phyloP scores from a whole-genome alignment of 371 early-diverging fungal species.

The Cokeromyces recurvatus region DNA sequence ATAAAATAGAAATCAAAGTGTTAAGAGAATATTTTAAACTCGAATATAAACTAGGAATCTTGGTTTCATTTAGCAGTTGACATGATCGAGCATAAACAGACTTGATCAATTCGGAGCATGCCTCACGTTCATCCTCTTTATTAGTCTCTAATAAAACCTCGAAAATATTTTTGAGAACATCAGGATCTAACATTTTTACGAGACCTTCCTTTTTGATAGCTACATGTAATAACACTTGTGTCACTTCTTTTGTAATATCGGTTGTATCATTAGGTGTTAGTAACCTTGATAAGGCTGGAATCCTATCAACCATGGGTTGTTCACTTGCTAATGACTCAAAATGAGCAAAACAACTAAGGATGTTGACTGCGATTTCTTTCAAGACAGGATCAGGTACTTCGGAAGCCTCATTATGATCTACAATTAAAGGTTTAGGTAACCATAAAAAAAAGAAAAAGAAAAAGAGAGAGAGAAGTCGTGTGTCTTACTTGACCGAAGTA shows the following conservation, averaged over 20 bases:
- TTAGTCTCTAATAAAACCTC: constrained; percentile 15
- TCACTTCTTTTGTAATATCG: constrained; percentile 29
- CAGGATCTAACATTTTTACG: constrained; percentile 36
- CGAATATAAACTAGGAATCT: constrained; percentile 28
- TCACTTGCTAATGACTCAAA: constrained; percentile 24
- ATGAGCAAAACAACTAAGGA: constrained; percentile 39
- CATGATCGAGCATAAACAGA: constrained; percentile 21
- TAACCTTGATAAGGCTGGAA: constrained; percentile 34
- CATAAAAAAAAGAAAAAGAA: background rate
- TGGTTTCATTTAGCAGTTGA: constrained; percentile 15
- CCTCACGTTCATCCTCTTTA: constrained; percentile 12
- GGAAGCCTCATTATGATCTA: constrained; percentile 12
- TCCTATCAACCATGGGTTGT: constrained; percentile 33
- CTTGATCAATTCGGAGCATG: constrained; percentile 18
- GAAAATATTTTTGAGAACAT: constrained; percentile 31
- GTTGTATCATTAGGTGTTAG: constrained; percentile 28
- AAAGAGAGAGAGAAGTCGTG: no score
- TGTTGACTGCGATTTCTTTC: constrained; percentile 45
- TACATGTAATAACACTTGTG: constrained; percentile 30
- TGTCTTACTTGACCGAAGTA: constrained; percentile 38
- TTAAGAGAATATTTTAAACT: constrained; percentile 29
- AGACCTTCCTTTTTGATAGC: constrained; percentile 34
- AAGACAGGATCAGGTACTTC: constrained; percentile 38
- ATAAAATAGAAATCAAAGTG: constrained; percentile 24
- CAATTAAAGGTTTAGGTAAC: no score